These are phyloP conservation scores for Pseudomonodictys pantanalensis DNA, from an alignment of 495 filamentous ascomycete genomes.

Conservation along the genomic window DNA sequence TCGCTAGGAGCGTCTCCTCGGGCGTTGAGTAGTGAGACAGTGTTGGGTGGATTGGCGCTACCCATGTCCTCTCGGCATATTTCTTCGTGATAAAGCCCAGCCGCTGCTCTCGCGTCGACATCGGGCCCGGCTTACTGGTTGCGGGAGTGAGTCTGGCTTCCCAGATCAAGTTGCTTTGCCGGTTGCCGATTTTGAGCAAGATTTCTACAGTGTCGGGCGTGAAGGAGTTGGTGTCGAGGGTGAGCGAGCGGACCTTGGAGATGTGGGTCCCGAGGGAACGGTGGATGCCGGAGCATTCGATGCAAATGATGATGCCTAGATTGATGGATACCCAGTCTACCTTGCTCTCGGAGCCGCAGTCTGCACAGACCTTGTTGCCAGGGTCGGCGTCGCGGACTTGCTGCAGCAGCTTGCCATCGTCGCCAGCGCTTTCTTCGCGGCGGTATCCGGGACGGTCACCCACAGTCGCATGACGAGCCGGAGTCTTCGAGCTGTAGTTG, in stretches of 20 bases:
- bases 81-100: slow-evolving; percentile 92
- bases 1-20: slow-evolving; percentile 88
- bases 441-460: slow-evolving; percentile 77
- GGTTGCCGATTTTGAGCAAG: slow-evolving; percentile 88
- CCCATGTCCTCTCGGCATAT: slow-evolving; percentile 80
- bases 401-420: slow-evolving; percentile 81
- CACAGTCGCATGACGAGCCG: slow-evolving; percentile 82
- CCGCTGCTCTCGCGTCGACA: slow-evolving; percentile 81
- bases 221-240: slow-evolving; percentile 91
- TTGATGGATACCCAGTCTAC: slow-evolving; percentile 99
- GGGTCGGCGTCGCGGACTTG: slow-evolving; percentile 85
- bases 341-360: slow-evolving; percentile 86
- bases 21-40: slow-evolving; percentile 73
- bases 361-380: slow-evolving; percentile 91
- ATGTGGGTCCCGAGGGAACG: slow-evolving; percentile 96
- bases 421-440: slow-evolving; percentile 64
- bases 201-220: slow-evolving; percentile 94
- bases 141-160: slow-evolving; percentile 76
- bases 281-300: slow-evolving; percentile 97
- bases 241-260: slow-evolving; percentile 93
- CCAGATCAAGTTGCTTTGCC: slow-evolving; percentile 94
- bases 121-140: slow-evolving; percentile 66
- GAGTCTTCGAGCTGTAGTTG: slow-evolving; percentile 55
- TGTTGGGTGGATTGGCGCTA: slow-evolving; percentile 72
- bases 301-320: slow-evolving; percentile 91